These are phyloP conservation scores for Epichloe sylvatica DNA, from an alignment of 2,329 filamentous ascomycete species.

Conservation along the genomic window DNA sequence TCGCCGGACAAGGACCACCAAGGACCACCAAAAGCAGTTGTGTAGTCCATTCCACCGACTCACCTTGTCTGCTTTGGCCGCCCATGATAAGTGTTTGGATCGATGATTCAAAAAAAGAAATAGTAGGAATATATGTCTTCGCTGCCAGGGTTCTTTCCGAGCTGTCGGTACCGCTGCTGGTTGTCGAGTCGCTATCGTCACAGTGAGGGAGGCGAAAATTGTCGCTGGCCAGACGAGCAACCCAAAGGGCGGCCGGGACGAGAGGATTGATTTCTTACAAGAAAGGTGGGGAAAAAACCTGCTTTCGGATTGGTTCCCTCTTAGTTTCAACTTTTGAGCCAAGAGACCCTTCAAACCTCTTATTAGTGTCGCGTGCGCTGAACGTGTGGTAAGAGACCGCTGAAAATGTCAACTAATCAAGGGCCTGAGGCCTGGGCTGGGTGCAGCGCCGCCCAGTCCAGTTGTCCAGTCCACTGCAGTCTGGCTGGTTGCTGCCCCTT, in stretches of 20 bases:
- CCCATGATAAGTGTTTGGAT: conserved; percentile 18
- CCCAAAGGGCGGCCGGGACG: neutral
- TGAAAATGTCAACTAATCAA: no score
- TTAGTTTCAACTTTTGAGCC: neutral
- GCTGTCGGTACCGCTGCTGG: no score
- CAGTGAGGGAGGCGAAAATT: neutral
- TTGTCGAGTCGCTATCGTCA: no score
- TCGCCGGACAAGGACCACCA: no score
- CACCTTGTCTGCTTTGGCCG: conserved; percentile 26
- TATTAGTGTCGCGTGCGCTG: no score
- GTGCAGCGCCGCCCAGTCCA: no score
- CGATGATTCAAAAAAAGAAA: neutral
- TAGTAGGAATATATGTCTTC: neutral
- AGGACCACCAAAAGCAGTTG: neutral
- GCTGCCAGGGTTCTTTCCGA: neutral
- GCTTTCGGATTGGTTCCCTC: neutral
- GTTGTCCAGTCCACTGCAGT: no score
- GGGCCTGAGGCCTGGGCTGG: no score
- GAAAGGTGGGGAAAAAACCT: neutral
- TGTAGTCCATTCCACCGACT: conserved; percentile 5
- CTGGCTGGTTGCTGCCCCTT: neutral
- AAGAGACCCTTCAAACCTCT: neutral
- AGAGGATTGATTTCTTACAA: neutral
- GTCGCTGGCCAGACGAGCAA: neutral
- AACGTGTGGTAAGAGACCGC: no score